These are phyloP conservation scores for Macrophomina tecta DNA, from an alignment of 2,329 filamentous ascomycete genomes.

Conservation along the genomic window DNA sequence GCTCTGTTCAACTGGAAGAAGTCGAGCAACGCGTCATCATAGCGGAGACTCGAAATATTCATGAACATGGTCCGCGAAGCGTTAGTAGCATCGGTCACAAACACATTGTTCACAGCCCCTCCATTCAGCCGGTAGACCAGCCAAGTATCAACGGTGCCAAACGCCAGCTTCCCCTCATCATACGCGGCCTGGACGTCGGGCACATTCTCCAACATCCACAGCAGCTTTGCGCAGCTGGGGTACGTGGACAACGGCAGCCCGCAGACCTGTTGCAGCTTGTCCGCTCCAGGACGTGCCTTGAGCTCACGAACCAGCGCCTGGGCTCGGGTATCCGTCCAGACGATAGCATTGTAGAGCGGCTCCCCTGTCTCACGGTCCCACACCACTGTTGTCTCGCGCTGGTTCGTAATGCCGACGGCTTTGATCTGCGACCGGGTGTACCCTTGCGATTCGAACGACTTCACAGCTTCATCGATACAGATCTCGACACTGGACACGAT, in stretches of 20 bases:
- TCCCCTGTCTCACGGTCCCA: slow-evolving; percentile 80
- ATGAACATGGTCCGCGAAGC: slow-evolving; percentile 89
- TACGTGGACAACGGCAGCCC: slow-evolving; percentile 83
- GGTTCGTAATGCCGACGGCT: slow-evolving; percentile 80
- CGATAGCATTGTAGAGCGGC: slow-evolving; percentile 79
- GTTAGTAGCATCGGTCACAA: slow-evolving; percentile 82
- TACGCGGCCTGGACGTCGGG: slow-evolving; percentile 71
- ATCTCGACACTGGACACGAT: slow-evolving; percentile 73
- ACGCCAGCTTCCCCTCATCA: slow-evolving; percentile 72
- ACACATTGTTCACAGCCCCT: slow-evolving; percentile 65
- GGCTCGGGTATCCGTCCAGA: slow-evolving; percentile 83
- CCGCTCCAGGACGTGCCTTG: slow-evolving; percentile 67
- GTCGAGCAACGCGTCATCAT: slow-evolving; percentile 72
- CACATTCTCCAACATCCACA: slow-evolving; percentile 76
- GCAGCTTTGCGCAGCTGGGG: slow-evolving; percentile 79
- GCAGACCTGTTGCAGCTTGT: slow-evolving; percentile 69
- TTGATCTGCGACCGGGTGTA: slow-evolving; percentile 68
- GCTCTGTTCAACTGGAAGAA: slow-evolving; percentile 76
- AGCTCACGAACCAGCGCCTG: slow-evolving; percentile 74
- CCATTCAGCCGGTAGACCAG: slow-evolving; percentile 80
- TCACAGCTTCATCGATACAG: slow-evolving; percentile 75
- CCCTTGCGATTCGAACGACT: slow-evolving; percentile 69
- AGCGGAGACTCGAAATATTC: slow-evolving; percentile 77
- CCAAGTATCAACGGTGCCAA: slow-evolving; percentile 85
- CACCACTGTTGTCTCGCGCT: slow-evolving; percentile 80